Percentiles rank a stretch among this genome's conserved stretches.
phyloP scores from a whole-genome alignment of 148 eudicot genomes.

The Pouteria glomerata region DNA sequence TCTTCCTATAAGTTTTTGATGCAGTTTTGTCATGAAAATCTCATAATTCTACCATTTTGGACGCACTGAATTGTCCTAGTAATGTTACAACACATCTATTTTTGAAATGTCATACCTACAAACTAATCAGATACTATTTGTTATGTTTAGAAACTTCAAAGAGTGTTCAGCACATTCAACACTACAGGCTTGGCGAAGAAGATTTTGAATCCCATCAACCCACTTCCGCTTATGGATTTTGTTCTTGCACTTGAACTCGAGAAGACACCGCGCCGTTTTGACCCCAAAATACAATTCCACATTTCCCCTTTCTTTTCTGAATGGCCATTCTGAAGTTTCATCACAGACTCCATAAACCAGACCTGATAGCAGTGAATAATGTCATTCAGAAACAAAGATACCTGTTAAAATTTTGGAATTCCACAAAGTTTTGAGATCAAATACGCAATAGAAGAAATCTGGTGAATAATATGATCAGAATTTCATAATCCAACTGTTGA shows the following conservation, averaged over 20 bases:
- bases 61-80: too few relatives aligned
- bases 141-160: slow-evolving; percentile 28
- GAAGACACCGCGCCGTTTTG: slow-evolving; percentile 72
- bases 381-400: background rate
- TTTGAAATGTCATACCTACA: background rate
- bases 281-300: slow-evolving; percentile 67
- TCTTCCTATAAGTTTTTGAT: too few relatives aligned
- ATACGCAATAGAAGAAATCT: too few relatives aligned
- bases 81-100: too few relatives aligned
- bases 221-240: slow-evolving; percentile 69
- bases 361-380: slow-evolving; percentile 35
- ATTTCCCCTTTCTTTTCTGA: slow-evolving; percentile 54
- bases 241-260: slow-evolving; percentile 88
- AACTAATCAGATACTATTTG: background rate
- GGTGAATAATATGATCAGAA: too few relatives aligned
- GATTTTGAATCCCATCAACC: slow-evolving; percentile 68
- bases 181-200: slow-evolving; percentile 35
- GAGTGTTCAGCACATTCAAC: slow-evolving; percentile 40
- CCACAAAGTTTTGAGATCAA: too few relatives aligned
- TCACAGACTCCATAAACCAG: slow-evolving; percentile 67
- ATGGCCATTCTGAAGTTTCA: slow-evolving; percentile 48
- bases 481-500: too few relatives aligned
- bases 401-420: slow-evolving; percentile 2
- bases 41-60: too few relatives aligned
- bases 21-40: too few relatives aligned